Conservation (phyloP, 2,329 filamentous ascomycete species). For the Lachnellula subtilissima region DNA sequence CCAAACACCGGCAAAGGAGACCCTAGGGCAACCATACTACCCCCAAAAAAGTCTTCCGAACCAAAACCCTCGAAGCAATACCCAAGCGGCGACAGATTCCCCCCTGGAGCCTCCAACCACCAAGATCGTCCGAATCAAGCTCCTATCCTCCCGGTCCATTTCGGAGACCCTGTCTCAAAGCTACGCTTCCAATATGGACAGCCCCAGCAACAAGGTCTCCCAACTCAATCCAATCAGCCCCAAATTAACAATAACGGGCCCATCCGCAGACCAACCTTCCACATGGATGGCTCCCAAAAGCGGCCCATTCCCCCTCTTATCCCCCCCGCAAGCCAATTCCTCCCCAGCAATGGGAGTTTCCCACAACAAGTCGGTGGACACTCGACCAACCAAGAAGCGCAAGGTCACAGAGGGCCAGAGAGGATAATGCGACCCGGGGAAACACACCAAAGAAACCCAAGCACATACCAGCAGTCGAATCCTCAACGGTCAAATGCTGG, state of each 20-base stretch:
- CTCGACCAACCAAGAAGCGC: neutral
- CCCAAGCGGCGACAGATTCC: neutral
- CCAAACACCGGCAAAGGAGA: neutral
- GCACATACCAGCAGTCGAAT: neutral
- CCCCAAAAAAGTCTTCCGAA: neutral
- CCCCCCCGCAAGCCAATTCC: neutral
- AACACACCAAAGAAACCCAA: neutral
- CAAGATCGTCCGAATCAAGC: neutral
- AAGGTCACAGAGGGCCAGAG: neutral
- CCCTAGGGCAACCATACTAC: neutral
- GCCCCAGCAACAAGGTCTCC: neutral
- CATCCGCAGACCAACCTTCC: neutral
- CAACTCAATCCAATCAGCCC: neutral
- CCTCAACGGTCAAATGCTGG: neutral
- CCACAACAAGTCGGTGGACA: neutral
- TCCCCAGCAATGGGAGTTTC: neutral
- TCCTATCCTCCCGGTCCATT: neutral
- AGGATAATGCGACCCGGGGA: neutral
- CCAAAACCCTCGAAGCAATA: neutral
- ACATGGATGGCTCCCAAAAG: neutral
- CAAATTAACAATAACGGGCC: neutral
- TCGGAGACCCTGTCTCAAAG: neutral
- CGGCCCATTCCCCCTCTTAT: neutral
- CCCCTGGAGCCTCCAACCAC: neutral
- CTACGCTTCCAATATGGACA: neutral